A percentile compares a stretch with the other conserved stretches of the same genome.
phyloP scores from a whole-genome alignment of 106 monocot genomes.

The Dactylorhiza incarnata region DNA sequence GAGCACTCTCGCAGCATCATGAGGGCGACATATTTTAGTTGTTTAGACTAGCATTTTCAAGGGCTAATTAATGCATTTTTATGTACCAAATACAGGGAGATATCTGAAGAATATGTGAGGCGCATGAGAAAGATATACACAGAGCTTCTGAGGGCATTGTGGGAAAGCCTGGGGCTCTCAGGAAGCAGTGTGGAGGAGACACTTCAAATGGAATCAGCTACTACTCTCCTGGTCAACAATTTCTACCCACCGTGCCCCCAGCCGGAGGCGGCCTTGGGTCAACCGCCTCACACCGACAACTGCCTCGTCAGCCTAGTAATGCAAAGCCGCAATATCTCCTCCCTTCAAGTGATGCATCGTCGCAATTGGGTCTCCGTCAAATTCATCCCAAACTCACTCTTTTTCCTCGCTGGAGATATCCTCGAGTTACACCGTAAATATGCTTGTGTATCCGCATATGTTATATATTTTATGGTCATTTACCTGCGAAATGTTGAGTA shows the following conservation, averaged over 20 bases:
- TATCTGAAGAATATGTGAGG: neutral
- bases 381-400: neutral
- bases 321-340: neutral
- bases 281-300: neutral
- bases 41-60: no score
- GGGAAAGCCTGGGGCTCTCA: neutral
- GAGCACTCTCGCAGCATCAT: no score
- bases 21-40: no score
- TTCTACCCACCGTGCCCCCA: constrained; percentile 37
- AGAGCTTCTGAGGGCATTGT: neutral
- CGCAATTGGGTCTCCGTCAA: neutral
- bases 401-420: neutral
- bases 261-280: constrained; percentile 16
- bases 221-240: constrained; percentile 25
- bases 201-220: constrained; percentile 7
- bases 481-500: no score
- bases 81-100: neutral
- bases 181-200: neutral
- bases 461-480: no score
- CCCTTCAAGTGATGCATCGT: neutral
- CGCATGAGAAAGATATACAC: neutral
- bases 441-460: no score
- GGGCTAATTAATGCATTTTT: no score
- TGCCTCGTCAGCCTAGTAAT: neutral
- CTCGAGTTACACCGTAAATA: constrained; percentile 12